These are phyloP conservation scores for Trypanosoma boissoni DNA, from an alignment of 208 protist species.

Conservation along the genomic window DNA sequence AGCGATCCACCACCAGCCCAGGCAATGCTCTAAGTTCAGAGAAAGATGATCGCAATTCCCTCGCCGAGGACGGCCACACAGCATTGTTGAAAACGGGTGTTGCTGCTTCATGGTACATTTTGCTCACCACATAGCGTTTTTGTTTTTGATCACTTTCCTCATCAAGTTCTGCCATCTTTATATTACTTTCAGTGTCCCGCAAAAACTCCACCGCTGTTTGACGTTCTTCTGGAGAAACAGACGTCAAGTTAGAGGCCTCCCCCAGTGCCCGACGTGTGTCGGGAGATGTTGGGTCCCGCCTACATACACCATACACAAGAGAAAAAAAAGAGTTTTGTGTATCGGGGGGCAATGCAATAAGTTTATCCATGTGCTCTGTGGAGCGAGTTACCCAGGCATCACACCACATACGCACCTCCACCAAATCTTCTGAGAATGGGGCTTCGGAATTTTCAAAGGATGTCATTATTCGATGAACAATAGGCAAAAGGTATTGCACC, in stretches of 20 bases:
- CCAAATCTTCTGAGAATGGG: background rate
- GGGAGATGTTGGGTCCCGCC: background rate
- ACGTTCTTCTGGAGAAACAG: background rate
- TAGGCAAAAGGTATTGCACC: background rate
- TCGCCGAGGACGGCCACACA: background rate
- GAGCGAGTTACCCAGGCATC: slow-evolving; percentile 2
- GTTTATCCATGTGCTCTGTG: background rate
- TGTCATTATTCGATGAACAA: slow-evolving; percentile 1
- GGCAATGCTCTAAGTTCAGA: background rate
- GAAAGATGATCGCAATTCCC: background rate
- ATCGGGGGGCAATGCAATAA: background rate
- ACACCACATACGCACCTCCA: background rate
- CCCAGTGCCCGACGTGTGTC: background rate
- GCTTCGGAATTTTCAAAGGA: background rate
- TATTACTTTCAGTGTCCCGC: background rate
- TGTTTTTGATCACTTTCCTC: background rate
- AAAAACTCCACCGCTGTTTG: background rate
- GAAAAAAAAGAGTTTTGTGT: background rate
- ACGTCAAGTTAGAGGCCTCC: background rate
- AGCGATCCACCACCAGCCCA: slow-evolving; percentile 4
- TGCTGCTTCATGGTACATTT: background rate
- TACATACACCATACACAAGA: background rate
- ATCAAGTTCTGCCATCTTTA: background rate
- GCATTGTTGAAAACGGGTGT: background rate
- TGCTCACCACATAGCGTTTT: background rate